Evolutionary conservation across 2,329 filamentous ascomycete genomes (phyloP).

Genomic region (Cladosporium sp.): DNA sequence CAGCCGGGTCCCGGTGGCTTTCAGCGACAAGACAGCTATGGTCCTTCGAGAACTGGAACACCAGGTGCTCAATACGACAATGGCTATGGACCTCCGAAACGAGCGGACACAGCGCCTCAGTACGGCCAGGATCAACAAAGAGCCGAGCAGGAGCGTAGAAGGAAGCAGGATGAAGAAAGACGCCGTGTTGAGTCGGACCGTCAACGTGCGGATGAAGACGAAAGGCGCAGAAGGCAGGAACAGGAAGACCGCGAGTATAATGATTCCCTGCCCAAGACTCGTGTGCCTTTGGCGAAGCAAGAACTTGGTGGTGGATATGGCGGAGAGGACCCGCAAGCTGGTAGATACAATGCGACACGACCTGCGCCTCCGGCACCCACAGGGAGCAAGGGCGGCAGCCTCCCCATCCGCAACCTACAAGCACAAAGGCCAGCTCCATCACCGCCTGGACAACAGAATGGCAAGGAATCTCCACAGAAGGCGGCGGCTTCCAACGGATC

Average conservation of each 20-base stretch:
- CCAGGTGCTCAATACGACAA: slow-evolving; percentile 15
- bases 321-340: slow-evolving; percentile 39
- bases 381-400: slow-evolving; percentile 22
- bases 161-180: slow-evolving; percentile 38
- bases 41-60: slow-evolving; percentile 22
- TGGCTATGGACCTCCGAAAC: slow-evolving; percentile 17
- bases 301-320: slow-evolving; percentile 68
- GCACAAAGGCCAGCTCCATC: slow-evolving; percentile 59
- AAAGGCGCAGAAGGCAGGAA: slow-evolving; percentile 57
- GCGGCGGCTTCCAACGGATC: slow-evolving; percentile 22
- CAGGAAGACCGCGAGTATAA: slow-evolving; percentile 73
- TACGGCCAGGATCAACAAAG: slow-evolving; percentile 19
- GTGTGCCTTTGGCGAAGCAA: slow-evolving; percentile 77
- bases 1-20: slow-evolving; percentile 38
- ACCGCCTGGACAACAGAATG: slow-evolving; percentile 28
- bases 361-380: slow-evolving; percentile 58
- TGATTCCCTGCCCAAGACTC: slow-evolving; percentile 76
- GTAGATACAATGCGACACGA: slow-evolving; percentile 79
- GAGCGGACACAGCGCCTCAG: slow-evolving; percentile 30
- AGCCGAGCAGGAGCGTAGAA: slow-evolving; percentile 35
- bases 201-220: slow-evolving; percentile 38
- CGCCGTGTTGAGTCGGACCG: slow-evolving; percentile 35
- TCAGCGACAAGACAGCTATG: slow-evolving; percentile 43
- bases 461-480: slow-evolving; percentile 22
- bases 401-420: slow-evolving; percentile 45